phyloP scores from a whole-genome alignment of 2,329 filamentous ascomycete genomes.

The Arthrinium phaeospermum region DNA sequence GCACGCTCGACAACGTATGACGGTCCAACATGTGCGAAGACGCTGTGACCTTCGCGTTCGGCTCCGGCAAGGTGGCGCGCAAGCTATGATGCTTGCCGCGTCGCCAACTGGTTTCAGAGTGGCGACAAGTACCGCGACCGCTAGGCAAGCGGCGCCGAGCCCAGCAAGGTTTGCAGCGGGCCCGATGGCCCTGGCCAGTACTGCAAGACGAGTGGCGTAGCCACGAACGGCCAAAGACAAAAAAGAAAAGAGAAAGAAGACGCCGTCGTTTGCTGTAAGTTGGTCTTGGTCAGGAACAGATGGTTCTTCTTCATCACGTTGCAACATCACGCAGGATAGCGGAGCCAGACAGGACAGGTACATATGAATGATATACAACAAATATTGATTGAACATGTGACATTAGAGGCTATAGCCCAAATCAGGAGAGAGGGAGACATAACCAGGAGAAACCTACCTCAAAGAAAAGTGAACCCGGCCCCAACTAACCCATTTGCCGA shows the following conservation, averaged over 20 bases:
- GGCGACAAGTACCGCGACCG: conserved; percentile 38
- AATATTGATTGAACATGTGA: not conserved
- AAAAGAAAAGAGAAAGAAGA: not conserved
- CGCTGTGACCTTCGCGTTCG: conserved; percentile 46
- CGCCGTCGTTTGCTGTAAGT: not conserved
- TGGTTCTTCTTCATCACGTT: too few relatives aligned
- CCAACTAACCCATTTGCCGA: not conserved
- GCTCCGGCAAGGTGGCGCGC: conserved; percentile 56
- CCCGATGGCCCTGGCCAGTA: too few relatives aligned
- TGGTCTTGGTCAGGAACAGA: not conserved
- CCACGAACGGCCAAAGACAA: conserved; percentile 25
- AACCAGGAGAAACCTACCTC: not conserved
- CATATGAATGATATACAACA: not conserved
- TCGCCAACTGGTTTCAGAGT: conserved; percentile 46
- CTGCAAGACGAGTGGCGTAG: conserved; percentile 34
- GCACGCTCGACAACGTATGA: conserved; percentile 43
- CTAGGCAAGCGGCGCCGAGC: conserved; percentile 45
- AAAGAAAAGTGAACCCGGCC: not conserved
- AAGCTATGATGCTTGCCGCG: conserved; percentile 51
- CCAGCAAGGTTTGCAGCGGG: conserved; percentile 43
- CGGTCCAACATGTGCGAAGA: conserved; percentile 47
- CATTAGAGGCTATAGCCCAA: not conserved
- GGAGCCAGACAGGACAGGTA: not conserved
- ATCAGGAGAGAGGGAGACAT: not conserved
- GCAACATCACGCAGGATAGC: not conserved